A percentile compares a stretch with the other conserved stretches of the same genome.
Conservation (phyloP, 805 yeast genomes). For the Maudiozyma bulderi region DNA sequence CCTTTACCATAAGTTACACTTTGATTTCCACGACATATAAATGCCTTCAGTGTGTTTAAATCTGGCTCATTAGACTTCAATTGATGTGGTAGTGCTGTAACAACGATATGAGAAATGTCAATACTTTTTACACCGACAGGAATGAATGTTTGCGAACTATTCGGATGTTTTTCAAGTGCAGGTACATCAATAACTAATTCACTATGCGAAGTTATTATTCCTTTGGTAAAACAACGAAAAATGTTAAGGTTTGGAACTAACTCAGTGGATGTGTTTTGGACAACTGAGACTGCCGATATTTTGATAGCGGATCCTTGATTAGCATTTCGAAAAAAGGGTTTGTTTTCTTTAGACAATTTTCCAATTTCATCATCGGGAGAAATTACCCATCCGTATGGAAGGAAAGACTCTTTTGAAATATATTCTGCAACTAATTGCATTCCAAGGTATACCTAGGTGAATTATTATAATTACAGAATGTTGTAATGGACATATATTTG, state of each 20-base stretch:
- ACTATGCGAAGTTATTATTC: constrained; percentile 36
- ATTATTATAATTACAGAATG: too few species aligned
- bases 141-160: constrained; percentile 47
- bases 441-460: not conserved
- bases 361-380: constrained; percentile 66
- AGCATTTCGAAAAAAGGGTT: constrained; percentile 41
- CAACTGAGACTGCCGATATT: constrained; percentile 60
- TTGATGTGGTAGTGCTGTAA: constrained; percentile 54
- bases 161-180: constrained; percentile 80
- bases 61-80: constrained; percentile 48
- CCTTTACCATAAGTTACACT: constrained; percentile 77
- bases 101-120: constrained; percentile 59
- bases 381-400: constrained; percentile 63
- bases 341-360: constrained; percentile 1
- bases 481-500: too few species aligned
- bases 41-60: constrained; percentile 51
- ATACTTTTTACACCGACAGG: not conserved
- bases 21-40: constrained; percentile 53
- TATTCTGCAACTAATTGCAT: not conserved
- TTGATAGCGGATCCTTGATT: constrained; percentile 93
- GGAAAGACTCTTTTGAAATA: constrained; percentile 32
- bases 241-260: constrained; percentile 66
- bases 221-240: constrained; percentile 72
- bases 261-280: constrained; percentile 41
- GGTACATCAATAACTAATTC: constrained; percentile 29